Evolutionary conservation across 345 rosid species (phyloP), one percentile per base, ranked within the genome.

Genomic region (Lepidium sativum): DNA sequence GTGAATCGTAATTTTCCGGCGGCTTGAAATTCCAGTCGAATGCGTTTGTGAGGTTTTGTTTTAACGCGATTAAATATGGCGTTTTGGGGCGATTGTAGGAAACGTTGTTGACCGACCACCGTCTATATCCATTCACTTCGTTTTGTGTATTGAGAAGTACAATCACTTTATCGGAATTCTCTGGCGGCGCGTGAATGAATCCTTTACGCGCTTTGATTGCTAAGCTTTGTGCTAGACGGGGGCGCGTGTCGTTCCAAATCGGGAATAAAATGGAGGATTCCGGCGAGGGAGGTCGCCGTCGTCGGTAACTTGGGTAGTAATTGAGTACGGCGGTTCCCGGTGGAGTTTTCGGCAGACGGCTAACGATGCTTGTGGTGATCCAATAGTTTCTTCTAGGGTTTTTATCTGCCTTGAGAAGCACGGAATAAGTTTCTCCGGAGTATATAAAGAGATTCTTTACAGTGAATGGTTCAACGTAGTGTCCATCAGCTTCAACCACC

Each of bases 401-500:
- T 60, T 73, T 84, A 59, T 86, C 78, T 34, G 88, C 72, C 73
- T 62, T 80, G 21, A 91, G 51, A 1, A 91, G 65, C 27, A 91
- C 86, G 0, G 91, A 87, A 41, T 83, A 91, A 0, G 96, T 86
- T 72, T 91, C 96, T 3, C 94, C 97, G 0, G 88, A 86, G 75
- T 88, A 84, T 50, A 91, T 78, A 68, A 79, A 91, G n/a, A 91
- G 68, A 60, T 86, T 91, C 10, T 77, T 76, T 6, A 82, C 88
- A n/a, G 71, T 77, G 64, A 91, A 84, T 18, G 97, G 96, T 52
- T 84, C 76, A 0, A 91, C 86, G 40, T 81, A 77, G 67, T 88
- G 87, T 31, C 96, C 94, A 29, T 88, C 96, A 1, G 89, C 78
- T 70, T 86, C 91, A 4, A 88, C 91, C n/a, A 91, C 91, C 0